Evolutionary conservation across 2,329 filamentous ascomycete genomes (phyloP).

Genomic region (Epichloe amarillans): DNA sequence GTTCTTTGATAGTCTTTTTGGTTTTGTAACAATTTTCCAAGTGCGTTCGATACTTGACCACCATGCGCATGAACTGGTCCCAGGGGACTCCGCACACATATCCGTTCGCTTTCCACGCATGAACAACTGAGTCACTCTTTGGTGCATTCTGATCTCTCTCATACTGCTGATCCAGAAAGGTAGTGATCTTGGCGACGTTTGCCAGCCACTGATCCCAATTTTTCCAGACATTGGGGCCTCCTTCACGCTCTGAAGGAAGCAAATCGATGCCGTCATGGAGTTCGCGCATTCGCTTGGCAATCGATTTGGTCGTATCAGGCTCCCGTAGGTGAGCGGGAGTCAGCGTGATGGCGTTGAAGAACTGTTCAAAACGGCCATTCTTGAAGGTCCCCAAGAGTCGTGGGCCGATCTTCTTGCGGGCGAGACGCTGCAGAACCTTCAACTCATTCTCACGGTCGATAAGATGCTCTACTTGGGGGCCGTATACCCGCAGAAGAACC

Average conservation of each 20-base stretch:
- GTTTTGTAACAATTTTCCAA: slow-evolving; percentile 62
- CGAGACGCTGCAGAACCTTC: slow-evolving; percentile 70
- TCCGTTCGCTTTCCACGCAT: slow-evolving; percentile 54
- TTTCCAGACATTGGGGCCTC: slow-evolving; percentile 71
- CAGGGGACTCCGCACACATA: slow-evolving; percentile 77
- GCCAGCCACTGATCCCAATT: slow-evolving; percentile 92
- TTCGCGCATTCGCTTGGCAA: slow-evolving; percentile 95
- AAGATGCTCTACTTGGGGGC: slow-evolving; percentile 85
- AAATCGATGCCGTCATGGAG: slow-evolving; percentile 88
- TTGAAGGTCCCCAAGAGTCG: slow-evolving; percentile 80
- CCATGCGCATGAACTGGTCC: slow-evolving; percentile 58
- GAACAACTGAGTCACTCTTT: slow-evolving; percentile 16
- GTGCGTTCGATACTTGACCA: slow-evolving; percentile 66
- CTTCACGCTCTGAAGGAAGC: slow-evolving; percentile 60
- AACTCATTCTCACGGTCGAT: slow-evolving; percentile 90
- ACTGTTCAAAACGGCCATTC: slow-evolving; percentile 94
- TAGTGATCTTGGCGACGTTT: slow-evolving; percentile 47
- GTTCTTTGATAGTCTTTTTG: slow-evolving; percentile 50
- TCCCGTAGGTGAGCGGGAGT: slow-evolving; percentile 64
- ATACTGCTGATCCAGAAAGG: slow-evolving; percentile 46
- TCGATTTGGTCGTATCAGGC: slow-evolving; percentile 75
- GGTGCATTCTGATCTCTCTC: slow-evolving; percentile 21
- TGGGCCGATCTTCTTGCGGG: slow-evolving; percentile 85
- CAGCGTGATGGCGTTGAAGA: slow-evolving; percentile 71
- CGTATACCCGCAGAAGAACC: slow-evolving; percentile 81